phyloP scores from a whole-genome alignment of 2,329 filamentous ascomycete genomes.

The Gnomoniopsis smithogilvyi region DNA sequence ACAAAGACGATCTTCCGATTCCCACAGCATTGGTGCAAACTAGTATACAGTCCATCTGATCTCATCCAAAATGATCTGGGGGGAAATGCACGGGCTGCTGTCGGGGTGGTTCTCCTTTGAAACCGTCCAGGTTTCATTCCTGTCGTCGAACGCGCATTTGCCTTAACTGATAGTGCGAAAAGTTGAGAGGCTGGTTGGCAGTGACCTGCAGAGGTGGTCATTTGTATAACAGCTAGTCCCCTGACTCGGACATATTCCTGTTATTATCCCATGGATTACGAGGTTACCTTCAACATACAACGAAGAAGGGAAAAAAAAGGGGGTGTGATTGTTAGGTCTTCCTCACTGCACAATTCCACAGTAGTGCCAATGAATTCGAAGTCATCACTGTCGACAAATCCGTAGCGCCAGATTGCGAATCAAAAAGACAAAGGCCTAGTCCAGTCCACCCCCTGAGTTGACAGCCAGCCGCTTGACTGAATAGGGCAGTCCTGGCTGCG shows the following conservation, averaged over 20 bases:
- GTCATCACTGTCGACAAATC: not conserved
- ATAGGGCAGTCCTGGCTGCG: not conserved
- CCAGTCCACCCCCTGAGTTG: not conserved
- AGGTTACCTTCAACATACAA: too few relatives aligned
- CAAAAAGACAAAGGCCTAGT: not conserved
- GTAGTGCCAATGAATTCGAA: not conserved
- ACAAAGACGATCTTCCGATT: not conserved
- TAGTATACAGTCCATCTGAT: not conserved
- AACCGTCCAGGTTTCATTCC: conserved; percentile 8
- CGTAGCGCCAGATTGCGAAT: not conserved
- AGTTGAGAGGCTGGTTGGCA: not conserved
- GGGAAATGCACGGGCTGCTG: not conserved
- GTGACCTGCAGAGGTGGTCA: not conserved
- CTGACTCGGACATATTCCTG: not conserved
- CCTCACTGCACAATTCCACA: too few relatives aligned
- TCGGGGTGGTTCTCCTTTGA: conserved; percentile 1
- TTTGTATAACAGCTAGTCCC: not conserved
- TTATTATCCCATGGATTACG: too few relatives aligned
- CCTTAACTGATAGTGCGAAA: not conserved
- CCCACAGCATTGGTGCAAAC: too few relatives aligned
- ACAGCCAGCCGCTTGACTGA: not conserved
- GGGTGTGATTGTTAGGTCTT: too few relatives aligned
- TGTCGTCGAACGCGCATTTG: not conserved
- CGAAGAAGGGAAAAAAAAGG: too few relatives aligned
- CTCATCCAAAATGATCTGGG: not conserved